Base-by-base conservation (phyloP, 768 basidiomycete genomes). In the Lanmaoa rubissima region DNA sequence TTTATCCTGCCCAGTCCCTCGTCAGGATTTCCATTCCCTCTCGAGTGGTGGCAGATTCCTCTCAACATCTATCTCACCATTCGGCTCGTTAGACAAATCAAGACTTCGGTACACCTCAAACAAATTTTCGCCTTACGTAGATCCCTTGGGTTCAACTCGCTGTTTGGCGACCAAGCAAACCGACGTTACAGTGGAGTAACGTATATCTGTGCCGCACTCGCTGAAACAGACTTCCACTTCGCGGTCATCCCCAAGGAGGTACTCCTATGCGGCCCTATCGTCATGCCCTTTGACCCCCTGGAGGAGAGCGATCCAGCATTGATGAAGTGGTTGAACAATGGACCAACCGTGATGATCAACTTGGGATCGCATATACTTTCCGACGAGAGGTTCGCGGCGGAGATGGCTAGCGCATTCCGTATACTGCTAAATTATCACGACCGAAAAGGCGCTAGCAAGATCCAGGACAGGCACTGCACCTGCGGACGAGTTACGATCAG, bases 41-140 rank as follows among this genome's bases (percentile, higher is more conserved):
- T 59, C n/a, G 46, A 63, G 31, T 55, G 61, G 61, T 63, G 47
- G 56, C 54, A 62, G 38, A 43, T 59, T 17, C 56, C 50, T 10
- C 28, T 63, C 35, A 58, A 62, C 35, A 31, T 46, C 11, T 59
- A 58, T 42, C 51, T 55, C 34, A 16, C 17, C 28, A 51, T 62
- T 39, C 53, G 48, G n/a, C 21, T 48, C 26, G 11, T n/a, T 32
- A 38, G 41, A 4, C n/a, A 4, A 19, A 1, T 31, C 6, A 31
- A 31, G 28, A 31, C 28, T 7, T 31, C 28, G 7, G 28, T 8
- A 8, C 5, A 31, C 28, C 5, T 34, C 1, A 6, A 17, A 9
- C 34, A 34, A 31, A 21, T 36, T 2, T 7, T 12, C 16, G 24
- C 40, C 26, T 17, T 47, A 3, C 56, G 57, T 32, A 17, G 2